Evolutionary conservation across 176 grass and related monocot species (phyloP).

Genomic region (Secale cereale): DNA sequence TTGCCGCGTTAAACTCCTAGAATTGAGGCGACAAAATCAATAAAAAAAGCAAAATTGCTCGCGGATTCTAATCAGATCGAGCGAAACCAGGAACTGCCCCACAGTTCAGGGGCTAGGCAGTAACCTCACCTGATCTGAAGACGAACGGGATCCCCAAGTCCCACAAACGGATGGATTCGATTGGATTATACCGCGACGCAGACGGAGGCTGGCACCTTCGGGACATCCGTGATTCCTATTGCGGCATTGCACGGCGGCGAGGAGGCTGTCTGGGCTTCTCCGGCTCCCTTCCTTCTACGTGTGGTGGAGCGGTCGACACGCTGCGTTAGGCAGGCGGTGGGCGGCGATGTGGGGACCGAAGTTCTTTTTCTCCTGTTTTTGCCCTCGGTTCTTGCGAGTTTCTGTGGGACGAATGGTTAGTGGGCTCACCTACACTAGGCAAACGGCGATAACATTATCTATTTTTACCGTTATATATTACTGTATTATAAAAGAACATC

Average conservation of each 20-base stretch:
- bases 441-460: too few relatives aligned
- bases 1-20: neutral
- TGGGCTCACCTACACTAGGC: too few relatives aligned
- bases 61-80: neutral
- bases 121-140: neutral
- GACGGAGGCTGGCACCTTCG: neutral
- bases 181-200: neutral
- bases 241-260: neutral
- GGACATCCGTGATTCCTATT: neutral
- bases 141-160: neutral
- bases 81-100: neutral
- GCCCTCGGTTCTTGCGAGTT: neutral
- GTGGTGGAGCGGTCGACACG: slow-evolving; percentile 2
- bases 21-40: neutral
- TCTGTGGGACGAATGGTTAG: too few relatives aligned
- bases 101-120: neutral
- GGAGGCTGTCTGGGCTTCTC: neutral
- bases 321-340: neutral
- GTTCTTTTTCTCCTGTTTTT: neutral
- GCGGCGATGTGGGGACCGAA: slow-evolving; percentile 17
- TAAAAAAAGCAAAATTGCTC: neutral
- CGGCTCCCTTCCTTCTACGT: neutral
- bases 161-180: neutral
- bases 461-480: too few relatives aligned
- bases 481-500: too few relatives aligned